phyloP scores from a whole-genome alignment of 2,329 filamentous ascomycete genomes.

The Cladosporium sp. region DNA sequence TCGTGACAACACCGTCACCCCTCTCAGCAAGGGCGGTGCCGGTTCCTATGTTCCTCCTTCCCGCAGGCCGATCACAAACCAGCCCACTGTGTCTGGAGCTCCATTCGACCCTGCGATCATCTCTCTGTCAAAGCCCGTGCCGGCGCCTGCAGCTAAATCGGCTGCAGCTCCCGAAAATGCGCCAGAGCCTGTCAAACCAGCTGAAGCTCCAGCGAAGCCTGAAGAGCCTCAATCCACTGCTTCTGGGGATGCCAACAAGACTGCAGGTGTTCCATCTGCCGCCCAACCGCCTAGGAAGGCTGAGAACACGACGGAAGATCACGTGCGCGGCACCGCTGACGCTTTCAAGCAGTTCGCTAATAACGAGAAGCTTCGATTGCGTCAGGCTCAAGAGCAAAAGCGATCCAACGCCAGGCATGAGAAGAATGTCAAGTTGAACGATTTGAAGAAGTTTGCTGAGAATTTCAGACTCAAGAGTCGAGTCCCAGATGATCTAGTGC shows the following conservation, averaged over 20 bases:
- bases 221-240: slow-evolving; percentile 14
- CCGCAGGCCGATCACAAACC: slow-evolving; percentile 70
- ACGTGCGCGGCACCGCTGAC: slow-evolving; percentile 58
- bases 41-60: slow-evolving; percentile 90
- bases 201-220: slow-evolving; percentile 13
- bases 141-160: slow-evolving; percentile 14
- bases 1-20: slow-evolving; percentile 56
- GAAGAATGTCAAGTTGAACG: slow-evolving; percentile 87
- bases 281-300: slow-evolving; percentile 13
- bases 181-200: slow-evolving; percentile 11
- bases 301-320: slow-evolving; percentile 56
- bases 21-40: slow-evolving; percentile 56
- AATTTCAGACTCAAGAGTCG: slow-evolving; percentile 94
- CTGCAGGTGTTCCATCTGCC: not conserved
- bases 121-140: slow-evolving; percentile 58
- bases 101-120: slow-evolving; percentile 88
- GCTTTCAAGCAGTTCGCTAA: slow-evolving; percentile 63
- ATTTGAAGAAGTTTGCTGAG: slow-evolving; percentile 90
- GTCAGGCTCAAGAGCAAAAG: slow-evolving; percentile 51
- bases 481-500: slow-evolving; percentile 84
- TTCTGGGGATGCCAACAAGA: not conserved
- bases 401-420: slow-evolving; percentile 60
- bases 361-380: slow-evolving; percentile 56
- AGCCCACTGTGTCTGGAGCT: slow-evolving; percentile 69
- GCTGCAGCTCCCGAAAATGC: slow-evolving; percentile 15